Evolutionary conservation across 129 eudicot genomes (phyloP).

Genomic region (Rutidosis leptorrhynchoides): DNA sequence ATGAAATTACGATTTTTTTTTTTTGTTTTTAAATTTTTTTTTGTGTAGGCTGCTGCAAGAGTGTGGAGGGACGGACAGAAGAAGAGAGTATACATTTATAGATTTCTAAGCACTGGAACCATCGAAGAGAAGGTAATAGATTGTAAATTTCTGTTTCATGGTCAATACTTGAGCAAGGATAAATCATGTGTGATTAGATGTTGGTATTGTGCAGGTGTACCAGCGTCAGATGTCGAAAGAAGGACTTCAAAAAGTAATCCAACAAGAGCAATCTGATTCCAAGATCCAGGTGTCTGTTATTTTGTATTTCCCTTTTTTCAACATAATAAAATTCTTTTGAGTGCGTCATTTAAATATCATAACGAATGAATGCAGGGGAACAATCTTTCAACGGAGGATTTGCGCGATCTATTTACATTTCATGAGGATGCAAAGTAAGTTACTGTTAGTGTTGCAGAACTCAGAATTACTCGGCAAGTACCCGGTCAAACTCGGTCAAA

Average conservation of each 20-base stretch:
- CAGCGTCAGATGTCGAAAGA: constrained; percentile 99
- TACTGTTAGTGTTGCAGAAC: no score
- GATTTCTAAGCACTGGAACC: constrained; percentile 96
- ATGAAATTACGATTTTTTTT: neutral
- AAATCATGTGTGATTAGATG: constrained; percentile 22
- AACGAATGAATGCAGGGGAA: constrained; percentile 60
- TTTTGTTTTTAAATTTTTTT: constrained; percentile 4
- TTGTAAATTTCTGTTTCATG: neutral
- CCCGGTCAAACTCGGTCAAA: no score
- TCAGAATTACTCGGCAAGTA: no score
- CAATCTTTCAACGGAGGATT: constrained; percentile 80
- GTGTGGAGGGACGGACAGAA: constrained; percentile 99
- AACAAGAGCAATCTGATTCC: constrained; percentile 74
- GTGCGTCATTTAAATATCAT: constrained; percentile 8
- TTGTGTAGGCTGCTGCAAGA: constrained; percentile 95
- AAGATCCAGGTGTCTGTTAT: constrained; percentile 45
- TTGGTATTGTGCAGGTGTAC: constrained; percentile 59
- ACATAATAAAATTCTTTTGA: constrained; percentile 15
- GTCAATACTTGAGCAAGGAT: constrained; percentile 9
- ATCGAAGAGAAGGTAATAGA: constrained; percentile 88
- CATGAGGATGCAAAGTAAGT: constrained; percentile 62
- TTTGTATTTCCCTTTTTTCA: neutral
- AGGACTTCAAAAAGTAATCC: constrained; percentile 96
- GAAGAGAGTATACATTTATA: constrained; percentile 95
- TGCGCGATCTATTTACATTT: constrained; percentile 85